Evolutionary conservation across 768 basidiomycete species (phyloP), one percentile per base, ranked within the genome.

Genomic region (Trametes elegans): DNA sequence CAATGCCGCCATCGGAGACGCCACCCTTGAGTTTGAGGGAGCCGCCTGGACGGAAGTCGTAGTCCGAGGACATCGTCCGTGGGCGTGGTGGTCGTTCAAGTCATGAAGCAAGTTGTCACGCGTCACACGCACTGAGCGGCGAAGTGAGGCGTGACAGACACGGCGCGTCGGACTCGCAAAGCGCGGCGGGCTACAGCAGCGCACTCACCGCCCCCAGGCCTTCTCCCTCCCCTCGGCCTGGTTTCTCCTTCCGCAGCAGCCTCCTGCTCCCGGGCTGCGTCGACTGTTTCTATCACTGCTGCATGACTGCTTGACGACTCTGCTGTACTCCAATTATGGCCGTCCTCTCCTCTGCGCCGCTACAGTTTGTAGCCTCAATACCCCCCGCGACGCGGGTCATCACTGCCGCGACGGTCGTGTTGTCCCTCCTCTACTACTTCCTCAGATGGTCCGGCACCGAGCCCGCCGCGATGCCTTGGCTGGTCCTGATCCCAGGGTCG

Each of bases 11-110:
- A 61, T 89, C 90, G 24, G 76, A 76, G 29, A 87, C 85, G 31
- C 81, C 84, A n/a, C 88, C 83, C 74, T 93, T 95, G 66, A 95
- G 79, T 71, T 93, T 95, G 69, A 95, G 87, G 62, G 90, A 85
- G 67, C 93, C 92, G 43, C 90, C 88, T 51, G 90, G 85, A 69
- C 85, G 84, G 72, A 88, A 77, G 74, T 88, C 83, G 72, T 95
- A 94, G 71, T 89, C 90, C 48, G 57, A 59, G 53, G 87, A 84
- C 88, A 92, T 92, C 72, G 62, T 52, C 57, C 59, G 39, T 24
- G 42, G 27, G 53, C 47, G 57, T 62, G 46, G 64, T 58, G 57
- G 58, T 34, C 49, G 61, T 58, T 55, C 61, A 53, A 36, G 53
- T 56, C 59, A 64, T 59, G 49, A 54, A 58, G 58, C 58, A 47